Conservation (phyloP, 306 rosid genomes). For the Chamaecrista fasciculata region DNA sequence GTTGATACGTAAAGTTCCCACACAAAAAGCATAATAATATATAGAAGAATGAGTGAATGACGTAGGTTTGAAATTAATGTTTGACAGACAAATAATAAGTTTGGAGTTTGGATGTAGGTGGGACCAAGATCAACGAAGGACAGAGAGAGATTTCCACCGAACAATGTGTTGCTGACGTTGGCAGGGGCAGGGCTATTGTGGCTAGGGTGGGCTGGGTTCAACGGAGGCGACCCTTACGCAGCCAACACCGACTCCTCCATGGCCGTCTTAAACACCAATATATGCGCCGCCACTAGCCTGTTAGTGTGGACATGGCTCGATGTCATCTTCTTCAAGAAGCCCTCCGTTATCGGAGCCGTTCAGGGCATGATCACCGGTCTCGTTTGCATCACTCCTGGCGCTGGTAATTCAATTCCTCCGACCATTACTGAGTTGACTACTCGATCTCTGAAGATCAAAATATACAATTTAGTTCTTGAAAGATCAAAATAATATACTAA, state of each 20-base stretch:
- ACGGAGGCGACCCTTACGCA: constrained; percentile 55
- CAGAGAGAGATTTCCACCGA: constrained; percentile 54
- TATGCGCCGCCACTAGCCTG: constrained; percentile 57
- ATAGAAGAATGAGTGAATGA: no score
- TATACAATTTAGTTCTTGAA: no score
- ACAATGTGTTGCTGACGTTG: constrained; percentile 46
- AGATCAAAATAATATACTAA: no score
- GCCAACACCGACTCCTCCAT: constrained; percentile 52
- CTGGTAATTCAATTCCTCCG: constrained; percentile 29
- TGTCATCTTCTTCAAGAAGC: constrained; percentile 48
- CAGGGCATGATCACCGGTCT: constrained; percentile 67
- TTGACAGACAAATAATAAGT: no score
- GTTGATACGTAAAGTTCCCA: no score
- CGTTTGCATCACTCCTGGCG: constrained; percentile 57
- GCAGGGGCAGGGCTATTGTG: constrained; percentile 54
- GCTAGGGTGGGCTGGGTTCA: constrained; percentile 64
- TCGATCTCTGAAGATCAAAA: no score
- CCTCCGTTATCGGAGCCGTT: constrained; percentile 60
- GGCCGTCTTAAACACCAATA: constrained; percentile 55
- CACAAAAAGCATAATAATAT: no score
- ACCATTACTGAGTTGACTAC: no score
- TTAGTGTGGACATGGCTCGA: constrained; percentile 54
- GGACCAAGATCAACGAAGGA: constrained; percentile 47
- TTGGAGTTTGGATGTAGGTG: constrained; percentile 20
- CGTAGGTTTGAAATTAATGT: no score